Evolutionary conservation across 768 basidiomycete species (phyloP), one percentile per base, ranked within the genome.

Genomic region (Pleurotus salmoneostramineus): DNA sequence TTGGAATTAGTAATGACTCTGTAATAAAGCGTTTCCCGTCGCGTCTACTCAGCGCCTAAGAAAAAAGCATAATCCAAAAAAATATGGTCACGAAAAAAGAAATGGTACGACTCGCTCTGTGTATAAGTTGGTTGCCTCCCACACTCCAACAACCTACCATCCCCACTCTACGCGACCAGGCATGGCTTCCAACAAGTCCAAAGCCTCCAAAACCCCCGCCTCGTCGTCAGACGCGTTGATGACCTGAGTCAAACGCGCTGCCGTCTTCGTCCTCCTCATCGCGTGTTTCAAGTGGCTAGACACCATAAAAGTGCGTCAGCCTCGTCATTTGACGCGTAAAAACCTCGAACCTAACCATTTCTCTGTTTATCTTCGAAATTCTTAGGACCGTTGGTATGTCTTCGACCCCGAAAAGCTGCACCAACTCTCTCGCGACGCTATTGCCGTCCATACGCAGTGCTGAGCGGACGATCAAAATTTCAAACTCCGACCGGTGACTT

Each of bases 361-460:
- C 5, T 51, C 48, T 45, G 31, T 46, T 37, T 43, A 33, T 52
- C 35, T 52, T 11, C 50, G 14, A 7, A n/a, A n/a, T n/a, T n/a
- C 31, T 2, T 60, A 95, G 94, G 79, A 88, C 47, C 84, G 84
- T 57, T 98, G 89, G 84, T 98, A 96, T 70, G 84, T 94, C 58
- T 83, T 98, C 59, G 84, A 93, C 65, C 91, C 89, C 2, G 71
- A 73, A 3, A 73, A 73, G 50, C 74, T 98, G 12, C 89, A 95
- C 67, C 75, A 83, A 61, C 83, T 97, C 35, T 83, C 89, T 10
- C 77, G 85, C 66, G 79, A 82, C 6, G 92, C 95, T 49, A 82
- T 98, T 69, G 81, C 81, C 12, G 69, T 79, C 3, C 78, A 84
- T n/a, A n/a, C n/a, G n/a, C n/a, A n/a, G n/a, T n/a, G n/a, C n/a